phyloP scores from a whole-genome alignment of 331 rosid species.

The Rosa hybrid region DNA sequence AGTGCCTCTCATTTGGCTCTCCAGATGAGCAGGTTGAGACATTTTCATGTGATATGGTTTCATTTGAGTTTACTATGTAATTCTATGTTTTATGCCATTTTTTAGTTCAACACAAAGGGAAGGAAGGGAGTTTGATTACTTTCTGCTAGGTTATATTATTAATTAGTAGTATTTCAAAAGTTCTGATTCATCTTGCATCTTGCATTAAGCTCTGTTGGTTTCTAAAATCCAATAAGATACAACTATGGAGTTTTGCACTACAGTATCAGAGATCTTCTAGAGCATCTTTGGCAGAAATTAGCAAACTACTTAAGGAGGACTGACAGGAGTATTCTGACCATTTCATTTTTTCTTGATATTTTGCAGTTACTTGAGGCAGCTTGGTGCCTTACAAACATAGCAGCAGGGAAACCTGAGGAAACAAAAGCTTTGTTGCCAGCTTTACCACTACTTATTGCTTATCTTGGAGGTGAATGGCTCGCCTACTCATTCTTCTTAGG shows the following conservation, averaged over 20 bases:
- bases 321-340: slow-evolving; percentile 19
- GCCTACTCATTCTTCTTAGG: slow-evolving; percentile 26
- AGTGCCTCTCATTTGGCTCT: slow-evolving; percentile 92
- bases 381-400: slow-evolving; percentile 97
- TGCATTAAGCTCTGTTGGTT: slow-evolving; percentile 18
- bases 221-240: background rate
- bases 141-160: background rate
- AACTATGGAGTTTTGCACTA: background rate
- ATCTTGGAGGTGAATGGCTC: slow-evolving; percentile 74
- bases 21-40: slow-evolving; percentile 86
- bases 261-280: slow-evolving; percentile 9
- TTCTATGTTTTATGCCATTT: background rate
- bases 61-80: background rate
- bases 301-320: background rate
- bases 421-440: slow-evolving; percentile 89
- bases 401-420: slow-evolving; percentile 91
- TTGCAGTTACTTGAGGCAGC: slow-evolving; percentile 97
- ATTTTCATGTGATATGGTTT: slow-evolving; percentile 14
- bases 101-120: background rate
- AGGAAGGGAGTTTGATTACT: background rate
- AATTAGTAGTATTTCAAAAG: background rate
- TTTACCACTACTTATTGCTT: slow-evolving; percentile 90
- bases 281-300: background rate
- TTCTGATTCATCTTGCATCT: background rate
- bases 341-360: slow-evolving; percentile 32